These are phyloP conservation scores for Aspergillus kassunensis DNA, from an alignment of 495 filamentous ascomycete species.

Conservation along the genomic window DNA sequence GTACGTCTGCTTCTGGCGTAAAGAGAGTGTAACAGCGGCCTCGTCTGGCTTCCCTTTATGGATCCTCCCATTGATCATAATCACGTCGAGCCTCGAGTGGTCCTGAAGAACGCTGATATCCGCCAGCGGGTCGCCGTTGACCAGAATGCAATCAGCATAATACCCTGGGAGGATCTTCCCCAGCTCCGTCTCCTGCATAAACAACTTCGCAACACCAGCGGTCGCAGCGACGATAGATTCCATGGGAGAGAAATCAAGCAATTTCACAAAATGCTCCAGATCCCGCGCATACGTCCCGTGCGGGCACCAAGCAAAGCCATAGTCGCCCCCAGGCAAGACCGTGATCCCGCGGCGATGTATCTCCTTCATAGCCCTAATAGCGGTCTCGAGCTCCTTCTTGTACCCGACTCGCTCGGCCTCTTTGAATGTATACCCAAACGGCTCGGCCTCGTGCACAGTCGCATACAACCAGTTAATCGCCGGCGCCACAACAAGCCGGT, in stretches of 20 bases:
- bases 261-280: slow-evolving; percentile 47
- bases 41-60: slow-evolving; percentile 26
- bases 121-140: slow-evolving; percentile 46
- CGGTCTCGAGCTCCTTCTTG: slow-evolving; percentile 39
- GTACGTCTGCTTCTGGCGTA: background rate
- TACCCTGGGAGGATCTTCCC: slow-evolving; percentile 46
- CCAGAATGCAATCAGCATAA: slow-evolving; percentile 45
- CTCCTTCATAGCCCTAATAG: slow-evolving; percentile 36
- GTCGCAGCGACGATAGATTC: slow-evolving; percentile 47
- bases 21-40: slow-evolving; percentile 1
- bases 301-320: slow-evolving; percentile 50
- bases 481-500: slow-evolving; percentile 41
- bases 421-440: slow-evolving; percentile 40
- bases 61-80: slow-evolving; percentile 46
- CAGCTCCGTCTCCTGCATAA: slow-evolving; percentile 44
- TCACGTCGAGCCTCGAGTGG: slow-evolving; percentile 40
- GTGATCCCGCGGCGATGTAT: slow-evolving; percentile 45
- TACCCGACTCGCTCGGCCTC: slow-evolving; percentile 43
- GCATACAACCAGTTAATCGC: slow-evolving; percentile 44
- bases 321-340: slow-evolving; percentile 50
- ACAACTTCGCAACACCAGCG: slow-evolving; percentile 39
- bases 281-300: slow-evolving; percentile 49
- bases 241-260: slow-evolving; percentile 45
- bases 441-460: slow-evolving; percentile 38
- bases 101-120: slow-evolving; percentile 45